Base-by-base conservation (phyloP, 1,284 basidiomycete genomes). In the Cutaneotrichosporon dermatis region DNA sequence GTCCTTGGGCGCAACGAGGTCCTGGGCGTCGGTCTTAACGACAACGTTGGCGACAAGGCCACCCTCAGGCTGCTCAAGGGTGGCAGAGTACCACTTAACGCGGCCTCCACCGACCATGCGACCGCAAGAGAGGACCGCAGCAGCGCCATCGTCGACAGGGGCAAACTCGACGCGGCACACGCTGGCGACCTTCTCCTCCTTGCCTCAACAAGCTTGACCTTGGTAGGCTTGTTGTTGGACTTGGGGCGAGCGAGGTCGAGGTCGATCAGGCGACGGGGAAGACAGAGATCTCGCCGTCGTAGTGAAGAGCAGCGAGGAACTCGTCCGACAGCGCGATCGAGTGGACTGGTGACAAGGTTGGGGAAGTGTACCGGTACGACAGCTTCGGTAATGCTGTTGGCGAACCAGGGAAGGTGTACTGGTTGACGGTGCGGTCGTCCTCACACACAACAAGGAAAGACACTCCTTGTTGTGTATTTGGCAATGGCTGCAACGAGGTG, bases 381-480 rank as follows among this genome's bases (percentile, higher is more conserved):
- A 58, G 79, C 77, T 55, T 54, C 68, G 77, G 60, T 73, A 77
- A 35, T 25, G 58, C 79, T 76, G 61, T 83, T 66, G 69, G 84
- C 76, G 88, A 88, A 86, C 51, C 86, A 68, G 68, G 85, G n/a
- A 75, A 54, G 10, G 73, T 76, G 61, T 75, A 76, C 61, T 76
- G 75, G 4, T 73, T 87, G n/a, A 90, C 79, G 48, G 88, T 85
- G 16, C 89, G 84, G 75, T 92, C 89, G 37, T 82, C 83, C 67
- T 88, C 85, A 5, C 89, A 88, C 16, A 83, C 82, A 4, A 88
- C 88, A 45, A 88, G 77, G 73, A 92, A 89, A 6, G 71, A 75
- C 4, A 61, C 60, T 1, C 69, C 74, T 48, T 69, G 65, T 25
- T 68, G 58, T 35, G 67, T 57, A 41, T 65, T 53, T n/a, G 75